phyloP scores from a whole-genome alignment of 257 asterid genomes.

The Cynanchum wilfordii region DNA sequence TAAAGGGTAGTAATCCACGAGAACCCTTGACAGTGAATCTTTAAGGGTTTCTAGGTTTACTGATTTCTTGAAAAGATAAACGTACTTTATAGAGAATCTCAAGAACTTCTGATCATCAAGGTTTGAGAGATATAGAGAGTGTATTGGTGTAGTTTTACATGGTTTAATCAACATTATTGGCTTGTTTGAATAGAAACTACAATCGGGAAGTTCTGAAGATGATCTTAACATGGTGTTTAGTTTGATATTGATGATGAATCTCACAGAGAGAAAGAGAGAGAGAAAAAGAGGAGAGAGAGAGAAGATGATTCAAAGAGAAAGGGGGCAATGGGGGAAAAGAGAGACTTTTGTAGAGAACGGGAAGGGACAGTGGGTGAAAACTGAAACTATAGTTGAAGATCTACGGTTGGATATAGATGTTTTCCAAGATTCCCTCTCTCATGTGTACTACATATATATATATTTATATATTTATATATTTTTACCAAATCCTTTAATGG shows the following conservation, averaged over 20 bases:
- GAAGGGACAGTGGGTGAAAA: neutral
- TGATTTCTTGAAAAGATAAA: slow-evolving; percentile 48
- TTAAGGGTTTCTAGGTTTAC: slow-evolving; percentile 34
- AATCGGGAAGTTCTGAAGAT: slow-evolving; percentile 53
- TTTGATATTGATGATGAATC: neutral
- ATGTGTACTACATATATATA: neutral
- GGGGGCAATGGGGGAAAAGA: neutral
- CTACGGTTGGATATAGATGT: slow-evolving; percentile 13
- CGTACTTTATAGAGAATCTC: slow-evolving; percentile 66
- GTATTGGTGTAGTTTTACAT: slow-evolving; percentile 41
- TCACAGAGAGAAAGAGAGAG: neutral
- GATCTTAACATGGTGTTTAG: slow-evolving; percentile 32
- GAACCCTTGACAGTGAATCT: slow-evolving; percentile 48
- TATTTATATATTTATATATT: no score
- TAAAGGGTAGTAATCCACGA: slow-evolving; percentile 66
- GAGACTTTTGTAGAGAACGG: slow-evolving; percentile 2
- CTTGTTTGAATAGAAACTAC: slow-evolving; percentile 40
- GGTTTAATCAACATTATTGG: slow-evolving; percentile 47
- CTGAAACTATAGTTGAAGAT: neutral
- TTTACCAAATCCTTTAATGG: neutral
- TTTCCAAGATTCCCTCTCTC: neutral
- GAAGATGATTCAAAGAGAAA: slow-evolving; percentile 10
- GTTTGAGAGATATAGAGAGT: slow-evolving; percentile 57
- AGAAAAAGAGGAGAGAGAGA: neutral
- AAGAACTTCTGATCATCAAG: slow-evolving; percentile 80